phyloP scores from a whole-genome alignment of 73 alveolate genomes.

The Symbiodinium natans region DNA sequence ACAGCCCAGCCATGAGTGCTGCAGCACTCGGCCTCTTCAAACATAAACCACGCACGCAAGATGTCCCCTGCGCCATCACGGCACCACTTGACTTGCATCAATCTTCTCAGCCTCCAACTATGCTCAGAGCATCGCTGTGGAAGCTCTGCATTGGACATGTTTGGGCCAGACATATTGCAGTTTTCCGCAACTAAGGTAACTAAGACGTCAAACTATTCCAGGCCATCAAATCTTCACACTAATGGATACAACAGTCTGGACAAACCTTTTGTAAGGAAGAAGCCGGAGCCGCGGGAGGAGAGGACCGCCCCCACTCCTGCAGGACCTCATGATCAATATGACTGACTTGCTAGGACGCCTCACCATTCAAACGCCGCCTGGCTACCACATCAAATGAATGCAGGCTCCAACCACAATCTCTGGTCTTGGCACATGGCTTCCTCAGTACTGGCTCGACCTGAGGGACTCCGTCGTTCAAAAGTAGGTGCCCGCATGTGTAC shows the following conservation, averaged over 20 bases:
- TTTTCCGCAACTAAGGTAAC: too few relatives aligned
- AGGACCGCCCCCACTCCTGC: neutral
- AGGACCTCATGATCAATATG: neutral
- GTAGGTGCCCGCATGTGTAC: neutral
- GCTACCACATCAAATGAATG: too few relatives aligned
- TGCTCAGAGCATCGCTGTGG: constrained; percentile 17
- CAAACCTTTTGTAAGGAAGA: neutral
- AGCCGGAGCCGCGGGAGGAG: neutral
- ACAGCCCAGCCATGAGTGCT: constrained; percentile 90
- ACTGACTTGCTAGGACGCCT: too few relatives aligned
- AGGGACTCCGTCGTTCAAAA: too few relatives aligned
- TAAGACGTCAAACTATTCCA: too few relatives aligned
- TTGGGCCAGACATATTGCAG: neutral
- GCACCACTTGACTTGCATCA: too few relatives aligned
- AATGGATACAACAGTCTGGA: too few relatives aligned
- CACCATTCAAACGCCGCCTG: too few relatives aligned
- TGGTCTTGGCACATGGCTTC: neutral
- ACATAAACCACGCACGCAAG: too few relatives aligned
- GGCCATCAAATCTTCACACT: too few relatives aligned
- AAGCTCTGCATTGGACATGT: neutral
- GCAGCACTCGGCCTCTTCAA: neutral
- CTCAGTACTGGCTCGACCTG: neutral
- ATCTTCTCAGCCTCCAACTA: neutral
- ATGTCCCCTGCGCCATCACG: too few relatives aligned
- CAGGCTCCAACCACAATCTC: too few relatives aligned